Evolutionary conservation across 2,329 filamentous ascomycete genomes (phyloP), one percentile per base, ranked within the genome.

Genomic region (Talaromyces sp.): DNA sequence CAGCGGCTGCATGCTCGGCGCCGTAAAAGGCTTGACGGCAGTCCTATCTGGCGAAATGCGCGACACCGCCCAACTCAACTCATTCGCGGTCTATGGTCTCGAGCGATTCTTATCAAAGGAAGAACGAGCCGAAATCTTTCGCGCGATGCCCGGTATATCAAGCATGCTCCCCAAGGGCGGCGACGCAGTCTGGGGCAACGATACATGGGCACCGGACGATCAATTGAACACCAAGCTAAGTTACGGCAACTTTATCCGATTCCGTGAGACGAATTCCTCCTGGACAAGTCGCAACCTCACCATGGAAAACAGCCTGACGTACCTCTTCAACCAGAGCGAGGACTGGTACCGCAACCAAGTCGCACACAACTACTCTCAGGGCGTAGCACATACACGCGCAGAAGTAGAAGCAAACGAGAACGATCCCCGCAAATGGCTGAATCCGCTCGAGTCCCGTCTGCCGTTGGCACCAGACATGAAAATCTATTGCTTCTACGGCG

Each of bases 101-200:
- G 95, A 99, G 75, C 96, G 95, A 72, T 99, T 99, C 74, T 81
- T 99, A 54, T 93, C 88, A 69, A 91, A 90, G 70, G 88, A 93
- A 67, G 95, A 99, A 75, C 86, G 95, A 59, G 92, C 91, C 0
- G 92, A 98, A 71, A 88, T 99, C 48, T 96, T 99, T 80, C 88
- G 95, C 59, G 91, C 92, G 50, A 98, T 99, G 93, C 95, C 95
- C 0, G 95, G 95, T 6, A 91, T 97, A 64, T 96, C 91, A 6
- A 95, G 91, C 55, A 99, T 99, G 95, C 83, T 99, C 1, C 95
- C 95, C 5, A 91, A 97, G 50, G 95, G 95, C 37, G 95, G 95
- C 25, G 87, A 96, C 63, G 90, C 90, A 0, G 88, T 99, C n/a
- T 99, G 95, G 95, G 95, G 95, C 16, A 93, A 96, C 70, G 75